These are phyloP conservation scores for Rhodamnia argentea DNA, from an alignment of 345 rosid species.

Conservation along the genomic window DNA sequence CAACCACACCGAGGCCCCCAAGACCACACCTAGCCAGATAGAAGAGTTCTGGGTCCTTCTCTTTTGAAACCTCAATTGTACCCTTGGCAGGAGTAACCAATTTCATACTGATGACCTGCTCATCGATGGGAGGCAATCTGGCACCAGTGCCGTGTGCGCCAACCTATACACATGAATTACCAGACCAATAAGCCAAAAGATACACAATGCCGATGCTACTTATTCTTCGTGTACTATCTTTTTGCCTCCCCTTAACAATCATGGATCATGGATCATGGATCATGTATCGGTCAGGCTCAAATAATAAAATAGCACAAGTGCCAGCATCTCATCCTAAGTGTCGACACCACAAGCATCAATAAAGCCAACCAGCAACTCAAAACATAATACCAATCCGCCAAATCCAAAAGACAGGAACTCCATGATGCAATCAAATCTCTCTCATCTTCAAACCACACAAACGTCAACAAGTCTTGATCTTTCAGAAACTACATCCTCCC, in stretches of 20 bases:
- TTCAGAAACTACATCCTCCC: neutral
- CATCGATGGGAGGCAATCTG: conserved; percentile 89
- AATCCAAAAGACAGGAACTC: neutral
- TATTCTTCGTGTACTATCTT: neutral
- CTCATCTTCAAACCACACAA: neutral
- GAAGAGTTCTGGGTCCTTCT: conserved; percentile 83
- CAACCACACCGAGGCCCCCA: conserved; percentile 94
- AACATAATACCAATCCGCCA: neutral
- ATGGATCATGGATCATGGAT: neutral
- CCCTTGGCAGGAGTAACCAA: conserved; percentile 95
- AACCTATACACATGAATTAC: conserved; percentile 34
- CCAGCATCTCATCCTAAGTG: neutral
- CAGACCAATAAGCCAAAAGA: neutral
- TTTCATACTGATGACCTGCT: conserved; percentile 86
- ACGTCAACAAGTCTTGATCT: neutral
- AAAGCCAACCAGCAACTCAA: neutral
- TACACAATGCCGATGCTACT: neutral
- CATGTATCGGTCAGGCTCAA: neutral
- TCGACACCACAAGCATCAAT: neutral
- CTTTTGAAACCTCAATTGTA: conserved; percentile 76
- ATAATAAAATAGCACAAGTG: neutral
- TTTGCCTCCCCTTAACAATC: neutral
- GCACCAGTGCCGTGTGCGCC: conserved; percentile 99
- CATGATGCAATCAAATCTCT: neutral
- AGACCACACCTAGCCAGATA: conserved; percentile 89